phyloP scores from a whole-genome alignment of 164 flowering plant species.

The Tetrastigma voinierianum region DNA sequence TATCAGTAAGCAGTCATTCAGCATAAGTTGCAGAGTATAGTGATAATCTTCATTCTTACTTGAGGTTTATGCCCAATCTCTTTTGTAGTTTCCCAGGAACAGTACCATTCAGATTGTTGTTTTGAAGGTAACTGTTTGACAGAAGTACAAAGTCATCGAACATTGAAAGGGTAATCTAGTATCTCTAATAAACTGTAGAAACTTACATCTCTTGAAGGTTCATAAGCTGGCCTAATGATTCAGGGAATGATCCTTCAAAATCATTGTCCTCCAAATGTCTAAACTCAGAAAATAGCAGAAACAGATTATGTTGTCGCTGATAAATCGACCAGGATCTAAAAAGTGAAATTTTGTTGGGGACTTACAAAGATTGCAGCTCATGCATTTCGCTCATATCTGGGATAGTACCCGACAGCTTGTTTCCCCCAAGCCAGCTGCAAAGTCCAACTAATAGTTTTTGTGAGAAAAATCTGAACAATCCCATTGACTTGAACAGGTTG shows the following conservation, averaged over 20 bases:
- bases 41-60: conserved; percentile 34
- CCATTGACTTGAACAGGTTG: background rate
- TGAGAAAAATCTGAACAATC: background rate
- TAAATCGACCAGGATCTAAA: background rate
- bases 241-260: conserved; percentile 62
- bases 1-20: background rate
- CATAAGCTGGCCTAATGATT: conserved; percentile 42
- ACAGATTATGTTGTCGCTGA: background rate
- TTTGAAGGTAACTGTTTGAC: conserved; percentile 60
- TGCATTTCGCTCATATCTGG: conserved; percentile 56
- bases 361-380: conserved; percentile 58
- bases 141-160: background rate
- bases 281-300: conserved; percentile 1
- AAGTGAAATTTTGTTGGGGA: background rate
- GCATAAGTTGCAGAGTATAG: background rate
- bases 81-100: conserved; percentile 38
- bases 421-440: conserved; percentile 60
- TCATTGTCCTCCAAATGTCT: conserved; percentile 84
- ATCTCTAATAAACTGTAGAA: background rate
- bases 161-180: background rate
- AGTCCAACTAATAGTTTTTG: background rate
- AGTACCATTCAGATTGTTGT: conserved; percentile 53
- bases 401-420: conserved; percentile 57
- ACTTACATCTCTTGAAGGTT: conserved; percentile 63
- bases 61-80: conserved; percentile 28